Conservation (phyloP, 2,329 filamentous ascomycete genomes). For the Aspergillus versicolor region DNA sequence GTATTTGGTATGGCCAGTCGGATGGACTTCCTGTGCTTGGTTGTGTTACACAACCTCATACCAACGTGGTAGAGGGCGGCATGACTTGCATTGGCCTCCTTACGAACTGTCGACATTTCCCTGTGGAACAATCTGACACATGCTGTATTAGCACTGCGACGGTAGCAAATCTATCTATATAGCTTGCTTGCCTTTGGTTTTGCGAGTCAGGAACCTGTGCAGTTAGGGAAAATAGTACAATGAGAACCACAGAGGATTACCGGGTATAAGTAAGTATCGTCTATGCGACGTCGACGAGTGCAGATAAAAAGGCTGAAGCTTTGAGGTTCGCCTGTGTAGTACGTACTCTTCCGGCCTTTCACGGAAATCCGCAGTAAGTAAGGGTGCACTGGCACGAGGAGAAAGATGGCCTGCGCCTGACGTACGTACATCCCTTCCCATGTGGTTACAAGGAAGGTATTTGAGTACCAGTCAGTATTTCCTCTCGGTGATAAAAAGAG, state of each 20-base stretch:
- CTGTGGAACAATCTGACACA: neutral
- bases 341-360: neutral
- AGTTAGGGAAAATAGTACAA: neutral
- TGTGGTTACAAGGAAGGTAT: neutral
- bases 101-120: neutral
- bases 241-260: neutral
- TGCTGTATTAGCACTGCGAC: neutral
- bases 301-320: neutral
- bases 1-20: neutral
- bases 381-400: slow-evolving; percentile 2
- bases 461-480: neutral
- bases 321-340: neutral
- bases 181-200: neutral
- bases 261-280: neutral
- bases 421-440: neutral
- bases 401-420: neutral
- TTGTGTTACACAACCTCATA: slow-evolving; percentile 1
- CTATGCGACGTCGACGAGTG: too few relatives aligned
- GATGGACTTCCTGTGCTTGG: neutral
- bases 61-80: neutral
- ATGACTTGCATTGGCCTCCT: slow-evolving; percentile 1
- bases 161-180: neutral
- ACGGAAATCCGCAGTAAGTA: slow-evolving; percentile 7
- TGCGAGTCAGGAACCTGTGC: neutral
- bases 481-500: neutral